Evolutionary conservation across 768 basidiomycete genomes (phyloP).

Genomic region (Termitomyces sp.): DNA sequence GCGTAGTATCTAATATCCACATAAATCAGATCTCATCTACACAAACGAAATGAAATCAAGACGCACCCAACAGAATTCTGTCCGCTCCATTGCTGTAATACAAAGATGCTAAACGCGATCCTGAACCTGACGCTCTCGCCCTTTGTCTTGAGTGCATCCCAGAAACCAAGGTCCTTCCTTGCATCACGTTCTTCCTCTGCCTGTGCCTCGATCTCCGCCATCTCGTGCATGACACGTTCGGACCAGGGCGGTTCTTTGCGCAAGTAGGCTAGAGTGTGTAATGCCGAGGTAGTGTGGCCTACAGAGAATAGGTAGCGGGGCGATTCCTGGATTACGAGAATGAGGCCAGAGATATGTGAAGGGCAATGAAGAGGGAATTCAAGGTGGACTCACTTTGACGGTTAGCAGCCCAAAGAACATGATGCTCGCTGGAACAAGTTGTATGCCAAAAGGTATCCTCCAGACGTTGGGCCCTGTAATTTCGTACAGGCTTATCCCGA

Average conservation of each 20-base stretch:
- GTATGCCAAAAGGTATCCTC: conserved; percentile 72
- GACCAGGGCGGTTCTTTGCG: conserved; percentile 43
- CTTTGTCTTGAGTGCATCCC: conserved; percentile 73
- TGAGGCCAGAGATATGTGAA: background rate
- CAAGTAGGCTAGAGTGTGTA: conserved; percentile 60
- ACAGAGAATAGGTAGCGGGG: conserved; percentile 74
- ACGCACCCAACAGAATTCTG: conserved; percentile 71
- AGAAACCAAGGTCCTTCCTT: conserved; percentile 58
- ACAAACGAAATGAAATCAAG: background rate
- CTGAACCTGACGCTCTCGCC: conserved; percentile 79
- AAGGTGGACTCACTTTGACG: conserved; percentile 38
- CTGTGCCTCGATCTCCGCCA: conserved; percentile 80
- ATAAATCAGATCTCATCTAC: background rate
- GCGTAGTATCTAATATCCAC: conserved; percentile 52
- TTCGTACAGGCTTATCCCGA: conserved; percentile 44
- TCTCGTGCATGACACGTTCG: conserved; percentile 51
- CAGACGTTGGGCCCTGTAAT: conserved; percentile 46
- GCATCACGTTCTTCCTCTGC: conserved; percentile 70
- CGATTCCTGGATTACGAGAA: conserved; percentile 46
- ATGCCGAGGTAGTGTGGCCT: conserved; percentile 49
- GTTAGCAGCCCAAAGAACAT: conserved; percentile 66
- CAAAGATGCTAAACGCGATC: conserved; percentile 76
- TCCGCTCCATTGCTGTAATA: conserved; percentile 81
- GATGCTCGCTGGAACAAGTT: conserved; percentile 74
- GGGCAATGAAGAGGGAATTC: background rate